Conservation (phyloP, 495 filamentous ascomycete genomes). For the Neurospora sp. region DNA sequence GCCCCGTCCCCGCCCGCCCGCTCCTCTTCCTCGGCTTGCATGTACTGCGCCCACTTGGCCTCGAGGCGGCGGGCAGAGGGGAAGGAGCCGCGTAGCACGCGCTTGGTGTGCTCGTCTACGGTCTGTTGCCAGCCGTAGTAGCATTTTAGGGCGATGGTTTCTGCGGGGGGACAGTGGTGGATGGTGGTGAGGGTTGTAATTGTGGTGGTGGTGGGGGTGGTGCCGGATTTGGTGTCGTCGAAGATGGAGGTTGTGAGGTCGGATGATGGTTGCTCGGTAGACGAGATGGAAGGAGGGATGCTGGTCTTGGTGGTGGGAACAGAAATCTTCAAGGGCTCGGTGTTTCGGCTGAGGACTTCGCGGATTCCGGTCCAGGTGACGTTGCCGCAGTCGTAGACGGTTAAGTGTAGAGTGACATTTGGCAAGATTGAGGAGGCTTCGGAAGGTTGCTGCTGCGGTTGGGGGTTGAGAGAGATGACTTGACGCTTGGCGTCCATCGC, state of each 20-base stretch:
- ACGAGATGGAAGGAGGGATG: neutral
- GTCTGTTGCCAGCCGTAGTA: constrained; percentile 94
- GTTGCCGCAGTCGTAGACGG: constrained; percentile 81
- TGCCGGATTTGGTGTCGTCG: neutral
- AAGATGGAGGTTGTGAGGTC: neutral
- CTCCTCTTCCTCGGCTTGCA: constrained; percentile 76
- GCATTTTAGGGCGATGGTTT: constrained; percentile 80
- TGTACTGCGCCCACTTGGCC: constrained; percentile 87
- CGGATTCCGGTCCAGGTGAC: constrained; percentile 90
- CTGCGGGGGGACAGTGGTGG: constrained; percentile 43
- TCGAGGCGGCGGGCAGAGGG: constrained; percentile 63
- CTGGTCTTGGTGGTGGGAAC: constrained; percentile 12
- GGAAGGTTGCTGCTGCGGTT: neutral
- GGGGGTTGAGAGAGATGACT: constrained; percentile 23
- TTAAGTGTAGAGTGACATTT: constrained; percentile 59
- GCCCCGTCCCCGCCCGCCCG: constrained; percentile 50
- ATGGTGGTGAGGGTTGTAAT: constrained; percentile 12
- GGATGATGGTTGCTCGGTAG: neutral
- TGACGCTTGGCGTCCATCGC: constrained; percentile 34
- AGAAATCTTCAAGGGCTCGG: constrained; percentile 44
- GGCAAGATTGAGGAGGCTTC: neutral
- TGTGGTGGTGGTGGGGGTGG: neutral
- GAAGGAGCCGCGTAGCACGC: constrained; percentile 67
- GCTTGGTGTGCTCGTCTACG: constrained; percentile 81
- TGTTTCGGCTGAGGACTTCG: constrained; percentile 76